These are phyloP conservation scores for Veloboletus limbatus DNA, from an alignment of 1,284 basidiomycete genomes.

Conservation along the genomic window DNA sequence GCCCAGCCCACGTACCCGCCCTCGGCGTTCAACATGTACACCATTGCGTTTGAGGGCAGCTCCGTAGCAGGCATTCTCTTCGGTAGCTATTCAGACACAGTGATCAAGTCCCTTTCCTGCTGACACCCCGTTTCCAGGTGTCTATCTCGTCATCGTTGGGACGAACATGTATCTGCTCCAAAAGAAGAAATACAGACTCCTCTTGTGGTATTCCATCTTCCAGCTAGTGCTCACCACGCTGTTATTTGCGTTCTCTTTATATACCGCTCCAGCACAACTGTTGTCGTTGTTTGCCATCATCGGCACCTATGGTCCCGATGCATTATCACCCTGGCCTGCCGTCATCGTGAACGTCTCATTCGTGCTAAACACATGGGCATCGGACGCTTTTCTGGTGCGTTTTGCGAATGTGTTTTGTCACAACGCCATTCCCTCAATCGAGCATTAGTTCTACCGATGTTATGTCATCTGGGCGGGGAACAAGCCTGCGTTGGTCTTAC, in stretches of 20 bases:
- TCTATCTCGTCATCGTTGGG: constrained; percentile 18
- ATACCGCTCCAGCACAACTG: constrained; percentile 11
- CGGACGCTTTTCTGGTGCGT: constrained; percentile 26
- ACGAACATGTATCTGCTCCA: constrained; percentile 19
- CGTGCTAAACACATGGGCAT: constrained; percentile 24
- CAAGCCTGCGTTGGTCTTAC: not conserved
- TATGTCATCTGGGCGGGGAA: constrained; percentile 21
- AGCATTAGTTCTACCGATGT: constrained; percentile 27
- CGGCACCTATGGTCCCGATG: constrained; percentile 4
- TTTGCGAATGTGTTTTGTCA: too few relatives aligned
- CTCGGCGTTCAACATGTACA: constrained; percentile 12
- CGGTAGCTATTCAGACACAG: too few relatives aligned
- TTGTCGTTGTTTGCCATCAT: constrained; percentile 16
- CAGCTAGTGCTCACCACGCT: constrained; percentile 23
- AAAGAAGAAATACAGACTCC: constrained; percentile 19
- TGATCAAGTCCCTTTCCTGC: too few relatives aligned
- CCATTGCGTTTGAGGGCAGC: constrained; percentile 20
- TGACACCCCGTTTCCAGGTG: constrained; percentile 9
- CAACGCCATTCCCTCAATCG: too few relatives aligned
- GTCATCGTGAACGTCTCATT: constrained; percentile 16
- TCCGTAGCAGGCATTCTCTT: constrained; percentile 13
- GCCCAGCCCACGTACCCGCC: constrained; percentile 12
- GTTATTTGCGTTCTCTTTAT: constrained; percentile 19
- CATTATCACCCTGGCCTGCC: constrained; percentile 17
- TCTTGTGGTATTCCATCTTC: constrained; percentile 11